Evolutionary conservation across 306 rosid genomes (phyloP).

Genomic region (Quercus ilex): DNA sequence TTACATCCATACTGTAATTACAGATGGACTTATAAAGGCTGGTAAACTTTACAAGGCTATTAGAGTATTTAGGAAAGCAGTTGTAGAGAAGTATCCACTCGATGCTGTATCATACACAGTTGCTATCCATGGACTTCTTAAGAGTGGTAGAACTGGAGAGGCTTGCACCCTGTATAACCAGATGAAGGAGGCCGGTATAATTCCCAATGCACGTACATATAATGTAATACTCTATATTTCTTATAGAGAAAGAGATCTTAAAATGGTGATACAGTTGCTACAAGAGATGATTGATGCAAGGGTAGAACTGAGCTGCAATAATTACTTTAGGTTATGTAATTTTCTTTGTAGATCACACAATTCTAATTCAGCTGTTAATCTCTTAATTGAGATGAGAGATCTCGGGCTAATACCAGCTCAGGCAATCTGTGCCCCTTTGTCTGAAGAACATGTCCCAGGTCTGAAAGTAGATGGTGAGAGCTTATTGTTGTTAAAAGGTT

Average conservation of each 20-base stretch:
- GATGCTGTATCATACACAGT: constrained; percentile 47
- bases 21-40: constrained; percentile 46
- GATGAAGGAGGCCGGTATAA: constrained; percentile 53
- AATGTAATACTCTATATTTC: constrained; percentile 42
- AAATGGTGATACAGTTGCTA: constrained; percentile 37
- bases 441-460: constrained; percentile 2
- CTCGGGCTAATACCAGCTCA: constrained; percentile 45
- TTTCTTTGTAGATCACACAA: constrained; percentile 15
- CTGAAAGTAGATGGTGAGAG: constrained; percentile 27
- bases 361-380: constrained; percentile 10
- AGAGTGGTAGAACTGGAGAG: constrained; percentile 49
- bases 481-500: constrained; percentile 1
- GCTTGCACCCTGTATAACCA: constrained; percentile 38
- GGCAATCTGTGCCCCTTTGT: constrained; percentile 10
- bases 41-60: constrained; percentile 40
- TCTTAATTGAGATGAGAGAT: constrained; percentile 49
- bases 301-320: constrained; percentile 34
- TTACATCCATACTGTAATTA: constrained; percentile 50
- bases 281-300: constrained; percentile 60
- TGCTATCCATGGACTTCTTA: constrained; percentile 51
- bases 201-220: constrained; percentile 40
- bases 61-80: constrained; percentile 31
- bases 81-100: constrained; percentile 31
- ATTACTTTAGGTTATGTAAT: constrained; percentile 36
- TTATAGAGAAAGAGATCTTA: constrained; percentile 35